phyloP scores from a whole-genome alignment of 1,284 basidiomycete species.

The Microbotryum intermedium region DNA sequence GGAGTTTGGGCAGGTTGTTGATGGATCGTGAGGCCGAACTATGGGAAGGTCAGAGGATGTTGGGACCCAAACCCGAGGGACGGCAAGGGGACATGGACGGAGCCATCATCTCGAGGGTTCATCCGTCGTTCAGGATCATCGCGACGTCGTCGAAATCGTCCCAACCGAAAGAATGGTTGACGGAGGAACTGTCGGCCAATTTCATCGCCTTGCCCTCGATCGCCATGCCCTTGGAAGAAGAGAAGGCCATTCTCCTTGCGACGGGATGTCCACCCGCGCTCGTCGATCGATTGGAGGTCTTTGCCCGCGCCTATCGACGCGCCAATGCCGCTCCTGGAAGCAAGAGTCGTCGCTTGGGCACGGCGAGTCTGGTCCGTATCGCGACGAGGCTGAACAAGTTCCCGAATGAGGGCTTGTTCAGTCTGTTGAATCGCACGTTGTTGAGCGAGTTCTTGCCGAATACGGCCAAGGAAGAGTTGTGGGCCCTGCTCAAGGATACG shows the following conservation, averaged over 20 bases:
- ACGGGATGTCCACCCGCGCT: conserved; percentile 13
- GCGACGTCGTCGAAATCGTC: conserved; percentile 33
- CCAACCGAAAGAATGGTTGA: conserved; percentile 36
- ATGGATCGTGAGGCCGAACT: conserved; percentile 20
- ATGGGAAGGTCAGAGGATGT: conserved; percentile 21
- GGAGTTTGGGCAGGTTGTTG: conserved; percentile 30
- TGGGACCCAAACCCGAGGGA: background rate
- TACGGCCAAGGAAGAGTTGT: conserved; percentile 36
- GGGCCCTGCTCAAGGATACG: conserved; percentile 32
- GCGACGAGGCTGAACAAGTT: conserved; percentile 34
- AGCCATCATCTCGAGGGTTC: conserved; percentile 22
- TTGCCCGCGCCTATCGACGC: conserved; percentile 36
- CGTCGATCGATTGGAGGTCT: conserved; percentile 23
- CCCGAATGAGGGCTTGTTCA: conserved; percentile 32
- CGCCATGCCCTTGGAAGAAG: conserved; percentile 39
- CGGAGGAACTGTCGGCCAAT: conserved; percentile 38
- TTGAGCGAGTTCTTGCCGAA: conserved; percentile 39
- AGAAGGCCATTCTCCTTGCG: conserved; percentile 26
- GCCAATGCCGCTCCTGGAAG: conserved; percentile 23
- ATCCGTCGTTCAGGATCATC: conserved; percentile 36
- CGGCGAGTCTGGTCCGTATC: conserved; percentile 38
- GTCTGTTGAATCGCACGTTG: conserved; percentile 35
- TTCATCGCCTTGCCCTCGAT: conserved; percentile 36
- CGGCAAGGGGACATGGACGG: background rate
- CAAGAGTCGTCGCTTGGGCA: conserved; percentile 39